These are phyloP conservation scores for Cercospora brassicicola DNA, from an alignment of 2,329 filamentous ascomycete genomes.

Conservation along the genomic window DNA sequence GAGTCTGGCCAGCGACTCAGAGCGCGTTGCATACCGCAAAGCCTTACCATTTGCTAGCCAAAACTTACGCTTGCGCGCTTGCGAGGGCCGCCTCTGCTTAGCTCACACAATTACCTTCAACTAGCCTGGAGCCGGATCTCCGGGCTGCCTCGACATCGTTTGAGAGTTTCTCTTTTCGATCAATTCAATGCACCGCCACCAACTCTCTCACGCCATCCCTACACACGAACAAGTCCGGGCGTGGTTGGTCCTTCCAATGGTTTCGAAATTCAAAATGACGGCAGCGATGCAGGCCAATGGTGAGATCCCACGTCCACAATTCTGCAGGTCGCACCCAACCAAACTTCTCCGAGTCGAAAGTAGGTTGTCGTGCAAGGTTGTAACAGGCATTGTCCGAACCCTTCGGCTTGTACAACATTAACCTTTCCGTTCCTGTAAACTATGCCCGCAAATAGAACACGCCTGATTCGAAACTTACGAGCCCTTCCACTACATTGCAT, in stretches of 20 bases:
- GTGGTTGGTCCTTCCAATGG: neutral
- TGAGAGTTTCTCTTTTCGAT: neutral
- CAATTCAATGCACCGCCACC: neutral
- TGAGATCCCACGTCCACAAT: neutral
- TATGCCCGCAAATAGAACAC: neutral
- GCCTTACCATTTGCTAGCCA: neutral
- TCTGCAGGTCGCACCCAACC: neutral
- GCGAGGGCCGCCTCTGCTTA: neutral
- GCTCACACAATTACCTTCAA: neutral
- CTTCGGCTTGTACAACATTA: neutral
- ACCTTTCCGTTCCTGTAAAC: slow-evolving; percentile 2
- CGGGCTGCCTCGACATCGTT: neutral
- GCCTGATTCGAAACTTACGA: neutral
- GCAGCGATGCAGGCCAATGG: neutral
- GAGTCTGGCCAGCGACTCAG: neutral
- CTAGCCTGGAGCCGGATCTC: neutral
- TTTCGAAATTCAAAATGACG: neutral
- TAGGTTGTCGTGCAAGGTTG: neutral
- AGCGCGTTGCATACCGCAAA: neutral
- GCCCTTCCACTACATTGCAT: neutral
- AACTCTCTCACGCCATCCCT: neutral
- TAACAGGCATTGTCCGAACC: neutral
- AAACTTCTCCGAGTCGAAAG: neutral
- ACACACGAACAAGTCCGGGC: neutral
- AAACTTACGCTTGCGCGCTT: slow-evolving; percentile 1